Evolutionary conservation across 306 rosid species (phyloP), one percentile per base, ranked within the genome.

Genomic region (Arachis stenosperma): DNA sequence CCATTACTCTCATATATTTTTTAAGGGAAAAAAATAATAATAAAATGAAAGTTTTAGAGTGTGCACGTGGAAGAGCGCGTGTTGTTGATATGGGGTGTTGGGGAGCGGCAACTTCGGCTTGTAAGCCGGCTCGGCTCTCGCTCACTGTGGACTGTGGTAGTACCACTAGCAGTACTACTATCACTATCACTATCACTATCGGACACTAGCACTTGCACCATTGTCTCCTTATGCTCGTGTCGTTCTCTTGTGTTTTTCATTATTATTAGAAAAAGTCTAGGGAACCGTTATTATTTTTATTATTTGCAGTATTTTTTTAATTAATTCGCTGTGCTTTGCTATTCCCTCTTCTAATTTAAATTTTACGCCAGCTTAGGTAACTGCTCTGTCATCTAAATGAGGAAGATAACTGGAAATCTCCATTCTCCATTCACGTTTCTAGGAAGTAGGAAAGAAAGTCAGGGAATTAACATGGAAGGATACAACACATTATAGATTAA

Each of bases 41-140:
- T 22, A 22, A 22, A 22, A 22, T 22, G 27, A 22, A 22, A 22
- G 27, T 22, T 22, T 22, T 22, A 22, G 77, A 69, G 79, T 62
- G 77, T 79, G 93, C 90, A 86, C 93, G 93, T 90, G 96, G 85
- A 84, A 70, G 44, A 67, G 80, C 74, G 88, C 82, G 82, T 81
- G 85, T 61, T 67, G 64, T 66, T 69, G 67, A 58, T 68, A 59
- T 82, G 61, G 84, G 83, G 57, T 76, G 40, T 67, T 58, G 76
- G 73, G 84, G 67, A 75, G 87, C 90, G 89, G 69, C 22, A 75
- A 84, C 76, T 69, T 84, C 87, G 91, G 88, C 93, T 88, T 75
- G 64, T 79, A 37, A 68, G 71, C 70, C 86, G 92, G 96, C 92
- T 90, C 89, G 85, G 86, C 87, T 81, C 60, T 17, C 86, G 83